Percentiles rank a stretch among this genome's conserved stretches.
These are phyloP conservation scores for Phytophthora brassicae DNA, from an alignment of 352 stramenopile species.

Conservation along the genomic window DNA sequence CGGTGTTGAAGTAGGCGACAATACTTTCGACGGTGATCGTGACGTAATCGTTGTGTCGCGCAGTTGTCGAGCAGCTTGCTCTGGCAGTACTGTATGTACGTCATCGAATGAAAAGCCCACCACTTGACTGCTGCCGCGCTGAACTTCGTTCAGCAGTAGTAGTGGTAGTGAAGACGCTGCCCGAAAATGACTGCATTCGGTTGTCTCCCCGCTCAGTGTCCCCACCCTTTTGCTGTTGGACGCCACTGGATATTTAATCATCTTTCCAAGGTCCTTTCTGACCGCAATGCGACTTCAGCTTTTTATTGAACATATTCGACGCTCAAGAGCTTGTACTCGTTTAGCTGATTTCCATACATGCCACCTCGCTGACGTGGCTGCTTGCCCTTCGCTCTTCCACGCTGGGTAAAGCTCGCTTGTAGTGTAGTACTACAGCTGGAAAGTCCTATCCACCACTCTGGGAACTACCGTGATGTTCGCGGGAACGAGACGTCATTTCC, in stretches of 20 bases:
- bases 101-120: background rate
- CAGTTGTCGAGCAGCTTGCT: background rate
- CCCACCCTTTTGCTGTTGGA: background rate
- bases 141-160: background rate
- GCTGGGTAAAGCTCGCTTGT: conserved; percentile 3
- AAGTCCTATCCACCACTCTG: background rate
- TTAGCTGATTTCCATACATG: conserved; percentile 1
- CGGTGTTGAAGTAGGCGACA: background rate
- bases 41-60: too few species aligned
- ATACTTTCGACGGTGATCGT: background rate
- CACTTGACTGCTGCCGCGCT: background rate
- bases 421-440: background rate
- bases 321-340: background rate
- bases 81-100: background rate
- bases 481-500: background rate
- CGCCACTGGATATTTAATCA: background rate
- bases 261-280: background rate
- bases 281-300: background rate
- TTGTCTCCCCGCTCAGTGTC: background rate
- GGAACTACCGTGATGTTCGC: background rate
- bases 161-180: background rate
- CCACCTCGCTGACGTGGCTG: background rate
- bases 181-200: conserved; percentile 3
- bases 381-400: background rate
- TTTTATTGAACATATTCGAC: background rate